Base-by-base conservation (phyloP, 176 grass and related monocot genomes). In the Triticum turgidum region DNA sequence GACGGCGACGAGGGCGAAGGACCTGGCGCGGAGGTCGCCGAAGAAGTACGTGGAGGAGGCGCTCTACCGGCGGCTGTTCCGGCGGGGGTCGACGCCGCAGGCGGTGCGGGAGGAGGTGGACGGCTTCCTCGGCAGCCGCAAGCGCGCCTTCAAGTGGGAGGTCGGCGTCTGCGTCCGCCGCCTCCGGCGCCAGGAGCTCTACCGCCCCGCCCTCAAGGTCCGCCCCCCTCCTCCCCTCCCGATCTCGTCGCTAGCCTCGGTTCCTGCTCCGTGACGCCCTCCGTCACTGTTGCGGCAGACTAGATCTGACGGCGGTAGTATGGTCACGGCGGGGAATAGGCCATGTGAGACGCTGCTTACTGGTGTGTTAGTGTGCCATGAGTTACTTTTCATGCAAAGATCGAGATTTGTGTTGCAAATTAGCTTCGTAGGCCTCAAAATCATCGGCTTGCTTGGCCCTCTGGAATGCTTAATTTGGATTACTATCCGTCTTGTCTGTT, bases 71-170 rank as follows among this genome's bases (percentile, higher is more conserved):
- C 85, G 92, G 8, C 90, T 99, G 77, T 99, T 99, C 84, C 88
- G 89, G 61, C 79, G 82, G 38, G 97, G 97, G 17, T 83, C 83
- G 59, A 83, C 85, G 59, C 92, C 92, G 79, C 87, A 88, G 92
- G 88, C 82, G 44, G 94, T 96, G 76, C 87, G 94, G 61, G 69
- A 80, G 79, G 87, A 99, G 88, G 90, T 94, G 79, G 94, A 96
- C 13, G 86, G 30, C 82, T 99, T 99, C 92, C 84, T 99, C 88
- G 90, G 71, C 82, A 99, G 94, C 90, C 89, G 89, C 82, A 96
- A 96, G 80, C 89, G 87, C 65, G 97, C 95, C 29, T 91, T 90
- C 87, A 99, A 99, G 83, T 99, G 97, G 97, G 97, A 99, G 85
- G 97, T 99, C 24, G 94, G 83, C 32, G 92, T 93, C n/a, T 83